phyloP scores from a whole-genome alignment of 495 filamentous ascomycete genomes.

The Talaromyces liani region DNA sequence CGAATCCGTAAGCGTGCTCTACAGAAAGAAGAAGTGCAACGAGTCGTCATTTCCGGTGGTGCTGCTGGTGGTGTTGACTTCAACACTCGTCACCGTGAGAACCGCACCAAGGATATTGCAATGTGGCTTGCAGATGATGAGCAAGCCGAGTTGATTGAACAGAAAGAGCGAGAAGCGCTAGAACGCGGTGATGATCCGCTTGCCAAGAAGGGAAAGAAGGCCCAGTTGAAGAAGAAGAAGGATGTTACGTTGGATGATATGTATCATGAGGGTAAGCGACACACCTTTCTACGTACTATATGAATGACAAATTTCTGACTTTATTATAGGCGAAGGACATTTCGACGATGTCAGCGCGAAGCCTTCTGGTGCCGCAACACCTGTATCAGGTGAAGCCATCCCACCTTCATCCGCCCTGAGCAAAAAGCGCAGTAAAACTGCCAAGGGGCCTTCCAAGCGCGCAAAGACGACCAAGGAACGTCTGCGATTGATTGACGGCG shows the following conservation, averaged over 20 bases:
- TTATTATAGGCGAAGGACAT: slow-evolving; percentile 71
- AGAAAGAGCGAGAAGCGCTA: slow-evolving; percentile 75
- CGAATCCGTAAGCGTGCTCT: slow-evolving; percentile 94
- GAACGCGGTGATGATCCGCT: slow-evolving; percentile 45
- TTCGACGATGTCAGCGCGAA: slow-evolving; percentile 81
- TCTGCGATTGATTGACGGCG: slow-evolving; percentile 78
- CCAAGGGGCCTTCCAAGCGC: slow-evolving; percentile 62
- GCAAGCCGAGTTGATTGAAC: slow-evolving; percentile 83
- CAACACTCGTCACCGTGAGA: slow-evolving; percentile 82
- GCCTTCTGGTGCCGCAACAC: slow-evolving; percentile 76
- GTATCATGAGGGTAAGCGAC: slow-evolving; percentile 87
- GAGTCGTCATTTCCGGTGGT: slow-evolving; percentile 93
- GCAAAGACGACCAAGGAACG: slow-evolving; percentile 88
- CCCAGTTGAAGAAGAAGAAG: slow-evolving; percentile 57
- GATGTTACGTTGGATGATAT: slow-evolving; percentile 85
- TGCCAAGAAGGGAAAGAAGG: slow-evolving; percentile 47
- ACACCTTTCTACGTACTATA: background rate
- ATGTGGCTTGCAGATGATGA: slow-evolving; percentile 97
- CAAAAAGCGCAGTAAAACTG: slow-evolving; percentile 44
- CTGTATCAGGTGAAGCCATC: slow-evolving; percentile 51
- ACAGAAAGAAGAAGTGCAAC: slow-evolving; percentile 98
- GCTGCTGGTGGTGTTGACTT: slow-evolving; percentile 82
- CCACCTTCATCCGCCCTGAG: slow-evolving; percentile 39
- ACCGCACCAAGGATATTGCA: slow-evolving; percentile 90
- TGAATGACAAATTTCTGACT: slow-evolving; percentile 15